Percentiles rank a stretch among this genome's conserved stretches.
These are phyloP conservation scores for Fusarium sp. DNA, from an alignment of 2,329 filamentous ascomycete species.

Conservation along the genomic window DNA sequence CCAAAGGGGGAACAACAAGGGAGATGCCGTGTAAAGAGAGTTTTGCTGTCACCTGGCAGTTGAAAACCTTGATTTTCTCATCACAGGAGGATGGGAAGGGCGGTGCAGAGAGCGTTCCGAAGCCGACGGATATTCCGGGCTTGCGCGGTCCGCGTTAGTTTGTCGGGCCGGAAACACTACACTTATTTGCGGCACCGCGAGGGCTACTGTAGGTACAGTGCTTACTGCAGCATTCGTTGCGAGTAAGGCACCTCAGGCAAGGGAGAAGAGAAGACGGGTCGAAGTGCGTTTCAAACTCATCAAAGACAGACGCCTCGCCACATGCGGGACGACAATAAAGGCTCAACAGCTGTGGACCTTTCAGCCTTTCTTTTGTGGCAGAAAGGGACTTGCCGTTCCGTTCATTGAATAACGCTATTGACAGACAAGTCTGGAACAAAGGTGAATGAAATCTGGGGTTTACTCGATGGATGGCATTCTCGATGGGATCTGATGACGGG, in stretches of 20 bases:
- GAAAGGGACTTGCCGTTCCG: slow-evolving; percentile 1
- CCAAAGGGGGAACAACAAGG: slow-evolving; percentile 9
- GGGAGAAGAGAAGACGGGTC: background rate
- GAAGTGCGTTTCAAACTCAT: slow-evolving; percentile 4
- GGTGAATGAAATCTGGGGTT: slow-evolving; percentile 12
- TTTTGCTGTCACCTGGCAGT: slow-evolving; percentile 4
- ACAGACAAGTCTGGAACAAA: slow-evolving; percentile 17
- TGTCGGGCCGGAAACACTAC: background rate
- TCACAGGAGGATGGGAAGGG: background rate
- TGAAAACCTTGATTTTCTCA: background rate
- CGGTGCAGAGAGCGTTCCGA: slow-evolving; percentile 5
- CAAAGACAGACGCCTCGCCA: slow-evolving; percentile 36
- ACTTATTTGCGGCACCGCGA: background rate
- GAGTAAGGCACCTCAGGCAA: background rate
- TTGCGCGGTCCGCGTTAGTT: background rate
- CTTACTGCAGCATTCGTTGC: background rate
- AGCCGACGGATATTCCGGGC: slow-evolving; percentile 6
- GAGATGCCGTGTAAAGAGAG: slow-evolving; percentile 20
- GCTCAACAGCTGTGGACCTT: slow-evolving; percentile 22
- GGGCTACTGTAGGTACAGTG: background rate
- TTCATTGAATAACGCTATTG: background rate
- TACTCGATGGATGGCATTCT: background rate
- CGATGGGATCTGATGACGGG: slow-evolving; percentile 8
- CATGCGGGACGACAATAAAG: background rate
- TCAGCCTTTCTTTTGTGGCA: background rate